Evolutionary conservation across 345 rosid genomes (phyloP).

Genomic region (Atalantia buxifolia): DNA sequence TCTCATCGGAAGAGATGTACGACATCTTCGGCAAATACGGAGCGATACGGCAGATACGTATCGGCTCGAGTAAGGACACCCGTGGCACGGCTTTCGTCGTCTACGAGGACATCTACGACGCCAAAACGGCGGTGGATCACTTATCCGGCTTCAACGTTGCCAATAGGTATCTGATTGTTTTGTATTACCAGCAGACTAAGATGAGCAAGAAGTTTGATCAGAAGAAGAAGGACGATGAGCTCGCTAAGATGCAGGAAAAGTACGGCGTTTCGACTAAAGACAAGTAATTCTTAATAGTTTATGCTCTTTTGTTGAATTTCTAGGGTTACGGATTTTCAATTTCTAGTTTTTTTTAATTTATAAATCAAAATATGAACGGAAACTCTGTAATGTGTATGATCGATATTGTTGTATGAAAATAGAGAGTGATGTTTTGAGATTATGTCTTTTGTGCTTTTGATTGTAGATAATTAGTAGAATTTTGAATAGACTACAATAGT

Average conservation of each 20-base stretch:
- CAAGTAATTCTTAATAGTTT: conserved; percentile 34
- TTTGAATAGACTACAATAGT: not conserved
- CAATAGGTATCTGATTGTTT: conserved; percentile 79
- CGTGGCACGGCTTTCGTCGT: conserved; percentile 94
- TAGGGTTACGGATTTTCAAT: not conserved
- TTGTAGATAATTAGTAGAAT: not conserved
- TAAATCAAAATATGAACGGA: not conserved
- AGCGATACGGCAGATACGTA: conserved; percentile 92
- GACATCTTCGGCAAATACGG: conserved; percentile 98
- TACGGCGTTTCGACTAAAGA: conserved; percentile 87
- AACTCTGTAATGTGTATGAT: not conserved
- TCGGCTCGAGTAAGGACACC: conserved; percentile 86
- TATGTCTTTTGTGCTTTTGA: too few species aligned
- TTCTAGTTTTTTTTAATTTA: not conserved
- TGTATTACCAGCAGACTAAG: conserved; percentile 91
- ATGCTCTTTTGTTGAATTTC: not conserved
- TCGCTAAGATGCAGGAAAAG: conserved; percentile 85
- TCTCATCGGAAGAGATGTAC: conserved; percentile 99
- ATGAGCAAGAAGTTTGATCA: conserved; percentile 94
- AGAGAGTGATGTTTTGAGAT: not conserved
- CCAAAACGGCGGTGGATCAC: conserved; percentile 96
- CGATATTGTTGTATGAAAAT: not conserved
- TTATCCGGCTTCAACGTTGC: conserved; percentile 98
- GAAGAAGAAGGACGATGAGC: conserved; percentile 89
- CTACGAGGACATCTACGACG: conserved; percentile 95